Evolutionary conservation across 768 basidiomycete genomes (phyloP), one percentile per base, ranked within the genome.

Genomic region (Tulasnella calospora): DNA sequence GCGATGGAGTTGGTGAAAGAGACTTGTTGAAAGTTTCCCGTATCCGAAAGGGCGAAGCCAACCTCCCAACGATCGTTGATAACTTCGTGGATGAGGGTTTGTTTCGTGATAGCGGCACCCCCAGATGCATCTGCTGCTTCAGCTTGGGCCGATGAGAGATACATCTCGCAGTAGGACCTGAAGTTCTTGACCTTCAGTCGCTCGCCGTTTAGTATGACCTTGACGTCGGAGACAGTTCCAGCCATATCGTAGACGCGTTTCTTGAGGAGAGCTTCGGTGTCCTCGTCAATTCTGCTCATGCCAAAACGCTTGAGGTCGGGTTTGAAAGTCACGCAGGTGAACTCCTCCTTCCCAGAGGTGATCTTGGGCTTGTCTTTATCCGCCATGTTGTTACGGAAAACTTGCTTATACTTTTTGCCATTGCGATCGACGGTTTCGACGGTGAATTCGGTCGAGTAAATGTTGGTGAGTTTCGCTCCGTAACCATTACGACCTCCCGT

Each of bases 401-500:
- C 93, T 86, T 99, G 98, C 82, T 93, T 93, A 86, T 96, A 99
- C 85, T 97, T 98, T 86, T 95, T 92, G 0, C 90, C 88, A 76
- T 91, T 91, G 85, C 92, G 94, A 86, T 96, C 94, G 3, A 95
- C 96, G 2, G 98, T 99, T 81, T 99, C 98, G 82, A 99, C 88
- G 13, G 91, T 95, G 85, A 99, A 99, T 83, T 97, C 93, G 80
- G 89, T 92, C 2, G 98, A 99, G 86, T 99, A 99, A 81, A 98
- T 98, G 85, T 99, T 99, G 75, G 98, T 93, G 57, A 99, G 89
- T 84, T 99, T 99, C 74, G 98, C 98, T 82, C 98, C 98, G 82
- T 95, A 99, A 82, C 98, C 98, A 82, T 99, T 99, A 82, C 98
- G 91, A 84, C 98, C 98, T 85, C 98, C 98, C 0, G 96, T 98